Evolutionary conservation across 805 yeast species (phyloP), one percentile per base, ranked within the genome.

Genomic region (Yamadazyma sp.): DNA sequence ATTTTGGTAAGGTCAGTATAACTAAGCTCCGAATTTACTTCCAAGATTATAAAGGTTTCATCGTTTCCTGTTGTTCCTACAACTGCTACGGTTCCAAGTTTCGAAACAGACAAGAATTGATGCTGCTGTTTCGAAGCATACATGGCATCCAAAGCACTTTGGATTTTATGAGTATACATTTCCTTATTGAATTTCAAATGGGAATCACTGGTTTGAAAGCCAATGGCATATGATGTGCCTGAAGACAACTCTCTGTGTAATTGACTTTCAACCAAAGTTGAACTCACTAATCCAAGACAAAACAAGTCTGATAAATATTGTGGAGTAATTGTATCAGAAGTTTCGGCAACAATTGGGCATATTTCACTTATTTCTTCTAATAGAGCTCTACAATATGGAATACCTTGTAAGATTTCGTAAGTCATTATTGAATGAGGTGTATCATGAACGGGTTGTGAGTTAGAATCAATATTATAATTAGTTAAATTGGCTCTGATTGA

Each of bases 181-280:
- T 40, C 42, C 40, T 56, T 51, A 35, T 43, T 41, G 31, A 53
- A 48, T 1, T 38, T 23, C 8, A 39, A 34, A 9, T 39, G 27
- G 12, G 55, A 40, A 27, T 52, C 55, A 30, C 29, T 42, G n/a
- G 60, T 48, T 21, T 53, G 52, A 46, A 70, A 71, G 0, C 78
- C 78, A 12, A 75, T 68, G 1, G 78, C 69, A 50, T 62, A 73
- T 0, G 78, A 68, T 15, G 62, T 50, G 1, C 78, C 78, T 6
- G 76, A 69, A n/a, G 65, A 66, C 38, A 73, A 48, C 43, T 73
- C 78, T 39, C 78, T 51, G 55, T 73, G 76, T 37, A 69, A 48
- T 47, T 72, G 78, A 19, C 73, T 69, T 49, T 74, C 78, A 20
- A 65, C 44, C 27, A 69, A 56, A 3, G 69, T 55, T 2, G 74